phyloP scores from a whole-genome alignment of 345 rosid species.

The Eucalyptus camaldulensis region DNA sequence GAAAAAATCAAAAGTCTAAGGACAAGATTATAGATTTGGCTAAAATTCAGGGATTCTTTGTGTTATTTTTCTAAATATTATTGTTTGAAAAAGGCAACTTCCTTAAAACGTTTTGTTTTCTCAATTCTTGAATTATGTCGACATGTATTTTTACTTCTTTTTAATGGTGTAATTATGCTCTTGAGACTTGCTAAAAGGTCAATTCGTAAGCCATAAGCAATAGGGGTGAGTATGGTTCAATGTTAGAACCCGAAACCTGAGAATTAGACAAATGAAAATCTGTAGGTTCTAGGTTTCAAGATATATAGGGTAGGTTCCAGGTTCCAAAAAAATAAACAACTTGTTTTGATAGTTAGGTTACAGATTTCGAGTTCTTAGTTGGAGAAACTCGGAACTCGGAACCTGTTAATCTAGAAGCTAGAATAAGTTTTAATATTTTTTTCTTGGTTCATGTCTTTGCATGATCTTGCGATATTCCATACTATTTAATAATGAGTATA shows the following conservation, averaged over 20 bases:
- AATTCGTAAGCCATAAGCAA: neutral
- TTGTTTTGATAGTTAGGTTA: rapidly evolving
- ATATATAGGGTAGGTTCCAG: rapidly evolving
- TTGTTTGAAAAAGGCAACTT: neutral
- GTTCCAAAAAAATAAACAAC: too few species aligned
- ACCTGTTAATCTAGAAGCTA: too few species aligned
- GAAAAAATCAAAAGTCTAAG: neutral
- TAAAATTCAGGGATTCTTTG: neutral
- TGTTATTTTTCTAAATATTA: neutral
- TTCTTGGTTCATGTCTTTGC: too few species aligned
- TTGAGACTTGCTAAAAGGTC: neutral
- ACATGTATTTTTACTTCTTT: neutral
- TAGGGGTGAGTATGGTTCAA: too few species aligned
- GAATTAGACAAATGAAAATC: rapidly evolving
- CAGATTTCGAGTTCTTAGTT: rapidly evolving
- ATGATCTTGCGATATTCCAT: too few species aligned
- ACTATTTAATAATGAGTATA: too few species aligned
- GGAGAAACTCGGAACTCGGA: rapidly evolving
- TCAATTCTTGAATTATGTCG: neutral
- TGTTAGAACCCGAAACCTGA: rapidly evolving
- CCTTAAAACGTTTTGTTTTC: neutral
- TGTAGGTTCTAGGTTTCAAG: too few species aligned
- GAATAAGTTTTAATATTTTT: too few species aligned
- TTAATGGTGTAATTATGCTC: neutral
- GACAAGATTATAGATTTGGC: too few species aligned